Percentiles rank a stretch among this genome's conserved stretches.
Conservation (phyloP, 2,329 filamentous ascomycete species). For the Fonsecaea pedrosoi region DNA sequence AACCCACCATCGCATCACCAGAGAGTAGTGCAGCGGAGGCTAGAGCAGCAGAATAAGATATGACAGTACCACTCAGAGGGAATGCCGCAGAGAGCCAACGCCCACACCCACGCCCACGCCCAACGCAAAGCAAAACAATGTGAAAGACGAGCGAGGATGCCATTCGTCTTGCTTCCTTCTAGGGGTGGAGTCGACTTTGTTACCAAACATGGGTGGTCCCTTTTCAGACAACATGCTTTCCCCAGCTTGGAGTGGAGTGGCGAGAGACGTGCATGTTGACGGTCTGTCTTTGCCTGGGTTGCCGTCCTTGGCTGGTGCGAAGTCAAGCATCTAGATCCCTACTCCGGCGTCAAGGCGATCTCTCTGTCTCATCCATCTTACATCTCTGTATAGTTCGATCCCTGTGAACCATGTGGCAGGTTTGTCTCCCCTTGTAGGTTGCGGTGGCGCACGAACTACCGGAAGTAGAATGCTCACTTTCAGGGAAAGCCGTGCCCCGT, state of each 20-base stretch:
- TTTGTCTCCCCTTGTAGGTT: no score
- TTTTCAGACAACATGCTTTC: neutral
- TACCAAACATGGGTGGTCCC: neutral
- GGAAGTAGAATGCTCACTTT: neutral
- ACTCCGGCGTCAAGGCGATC: neutral
- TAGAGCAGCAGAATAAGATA: no score
- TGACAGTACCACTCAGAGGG: no score
- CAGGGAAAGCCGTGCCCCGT: neutral
- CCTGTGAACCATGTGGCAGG: neutral
- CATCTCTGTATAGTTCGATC: neutral
- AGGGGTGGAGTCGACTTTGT: no score
- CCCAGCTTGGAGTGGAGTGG: neutral
- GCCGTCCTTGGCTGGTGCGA: neutral
- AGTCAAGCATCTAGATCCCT: neutral
- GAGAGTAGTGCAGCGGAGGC: no score
- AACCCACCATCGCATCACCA: no score
- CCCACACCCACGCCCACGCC: no score
- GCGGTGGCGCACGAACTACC: neutral
- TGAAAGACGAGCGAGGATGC: no score
- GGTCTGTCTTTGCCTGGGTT: neutral
- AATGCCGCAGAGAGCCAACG: no score
- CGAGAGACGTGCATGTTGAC: neutral
- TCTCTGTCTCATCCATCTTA: neutral
- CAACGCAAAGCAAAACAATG: no score
- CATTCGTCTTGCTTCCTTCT: no score